phyloP scores from a whole-genome alignment of 1,284 basidiomycete species.

The Ustilago curta region DNA sequence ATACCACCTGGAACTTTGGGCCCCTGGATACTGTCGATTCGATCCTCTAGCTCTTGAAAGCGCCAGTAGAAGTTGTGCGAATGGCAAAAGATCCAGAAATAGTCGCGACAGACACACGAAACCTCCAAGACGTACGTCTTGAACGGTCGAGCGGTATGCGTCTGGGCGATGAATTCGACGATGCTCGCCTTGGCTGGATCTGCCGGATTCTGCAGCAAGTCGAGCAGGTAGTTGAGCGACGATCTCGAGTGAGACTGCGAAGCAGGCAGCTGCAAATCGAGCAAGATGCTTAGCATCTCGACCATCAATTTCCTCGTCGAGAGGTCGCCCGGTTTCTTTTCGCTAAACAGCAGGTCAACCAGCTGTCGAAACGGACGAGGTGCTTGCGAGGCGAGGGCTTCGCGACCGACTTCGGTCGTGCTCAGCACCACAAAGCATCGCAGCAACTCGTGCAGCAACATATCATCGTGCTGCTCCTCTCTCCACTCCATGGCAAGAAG shows the following conservation, averaged over 20 bases:
- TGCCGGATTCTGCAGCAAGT: constrained; percentile 56
- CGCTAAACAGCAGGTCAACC: constrained; percentile 86
- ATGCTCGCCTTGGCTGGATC: constrained; percentile 56
- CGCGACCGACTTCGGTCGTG: constrained; percentile 80
- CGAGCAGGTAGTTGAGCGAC: constrained; percentile 54
- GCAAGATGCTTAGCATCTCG: constrained; percentile 76
- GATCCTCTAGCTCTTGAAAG: constrained; percentile 78
- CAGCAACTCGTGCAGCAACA: constrained; percentile 89
- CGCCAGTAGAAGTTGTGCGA: constrained; percentile 91
- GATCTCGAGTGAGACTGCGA: constrained; percentile 32
- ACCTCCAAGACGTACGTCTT: constrained; percentile 91
- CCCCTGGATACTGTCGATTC: constrained; percentile 81
- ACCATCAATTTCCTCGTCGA: constrained; percentile 88
- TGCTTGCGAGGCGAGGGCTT: constrained; percentile 81
- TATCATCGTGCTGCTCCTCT: constrained; percentile 97
- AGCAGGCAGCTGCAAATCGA: constrained; percentile 61
- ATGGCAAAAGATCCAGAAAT: constrained; percentile 98
- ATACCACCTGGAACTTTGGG: constrained; percentile 96
- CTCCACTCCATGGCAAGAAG: constrained; percentile 95
- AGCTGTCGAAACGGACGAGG: constrained; percentile 88
- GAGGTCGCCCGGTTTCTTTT: constrained; percentile 96
- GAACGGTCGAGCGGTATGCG: constrained; percentile 86
- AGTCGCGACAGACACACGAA: constrained; percentile 89
- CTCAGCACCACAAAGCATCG: constrained; percentile 93
- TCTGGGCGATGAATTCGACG: constrained; percentile 82